Evolutionary conservation across 2,329 filamentous ascomycete genomes (phyloP).

Genomic region (Fusarium subtropicale): DNA sequence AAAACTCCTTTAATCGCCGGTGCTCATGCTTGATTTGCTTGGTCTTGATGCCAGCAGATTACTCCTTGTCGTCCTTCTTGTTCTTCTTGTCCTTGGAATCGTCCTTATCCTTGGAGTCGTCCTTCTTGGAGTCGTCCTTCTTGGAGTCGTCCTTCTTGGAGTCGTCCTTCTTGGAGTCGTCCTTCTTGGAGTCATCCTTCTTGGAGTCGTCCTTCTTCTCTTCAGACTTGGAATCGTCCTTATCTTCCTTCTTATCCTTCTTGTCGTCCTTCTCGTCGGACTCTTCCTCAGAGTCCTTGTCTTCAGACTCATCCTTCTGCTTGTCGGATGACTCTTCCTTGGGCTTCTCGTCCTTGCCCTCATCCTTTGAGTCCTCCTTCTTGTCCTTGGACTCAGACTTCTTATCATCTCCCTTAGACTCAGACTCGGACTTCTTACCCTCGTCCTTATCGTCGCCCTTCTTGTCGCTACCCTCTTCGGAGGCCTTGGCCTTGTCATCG

Average conservation of each 20-base stretch:
- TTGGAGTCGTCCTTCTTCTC: conserved; percentile 2
- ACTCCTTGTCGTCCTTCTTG: conserved; percentile 31
- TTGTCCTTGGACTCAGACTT: conserved; percentile 32
- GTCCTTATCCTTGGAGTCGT: conserved; percentile 20
- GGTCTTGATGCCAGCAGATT: background rate
- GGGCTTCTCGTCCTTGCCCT: conserved; percentile 25
- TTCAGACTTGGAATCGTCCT: conserved; percentile 8
- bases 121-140: conserved; percentile 16
- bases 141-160: conserved; percentile 4
- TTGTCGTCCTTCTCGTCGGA: conserved; percentile 16
- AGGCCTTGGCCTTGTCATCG: conserved; percentile 37
- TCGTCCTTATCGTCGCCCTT: conserved; percentile 39
- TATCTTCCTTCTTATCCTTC: conserved; percentile 19
- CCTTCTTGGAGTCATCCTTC: background rate
- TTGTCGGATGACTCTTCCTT: conserved; percentile 18
- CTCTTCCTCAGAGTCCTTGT: background rate
- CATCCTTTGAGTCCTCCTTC: conserved; percentile 26
- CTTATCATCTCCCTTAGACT: conserved; percentile 39
- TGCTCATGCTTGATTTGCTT: conserved; percentile 10
- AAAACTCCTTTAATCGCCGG: conserved; percentile 27
- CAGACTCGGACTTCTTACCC: conserved; percentile 17
- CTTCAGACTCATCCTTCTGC: conserved; percentile 28
- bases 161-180: conserved; percentile 2
- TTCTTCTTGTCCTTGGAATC: conserved; percentile 22
- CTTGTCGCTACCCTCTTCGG: conserved; percentile 39